Evolutionary conservation across 2,329 filamentous ascomycete species (phyloP), one percentile per base, ranked within the genome.

Genomic region (Sporothrix luriei): DNA sequence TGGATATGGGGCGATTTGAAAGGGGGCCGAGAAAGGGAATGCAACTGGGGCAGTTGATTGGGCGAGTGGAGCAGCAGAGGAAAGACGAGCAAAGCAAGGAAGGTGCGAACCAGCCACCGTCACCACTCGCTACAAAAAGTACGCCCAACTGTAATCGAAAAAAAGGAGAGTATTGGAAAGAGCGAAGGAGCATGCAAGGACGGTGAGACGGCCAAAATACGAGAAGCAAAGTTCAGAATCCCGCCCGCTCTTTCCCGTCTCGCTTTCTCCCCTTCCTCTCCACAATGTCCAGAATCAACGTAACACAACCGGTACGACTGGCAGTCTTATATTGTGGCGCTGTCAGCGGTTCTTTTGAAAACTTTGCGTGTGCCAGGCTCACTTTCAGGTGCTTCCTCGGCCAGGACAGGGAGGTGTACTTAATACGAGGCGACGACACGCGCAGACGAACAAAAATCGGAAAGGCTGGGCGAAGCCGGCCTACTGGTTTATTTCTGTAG

Each of bases 351-450:
- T n/a, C 61, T 64, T 49, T 26, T 21, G 61, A n/a, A 19, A 26
- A 6, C 49, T 62, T 40, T 61, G n/a, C 38, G 14, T 21, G 24
- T 43, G 13, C 14, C n/a, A 13, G n/a, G n/a, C n/a, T 38, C 61
- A 9, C 62, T 65, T 65, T 65, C 62, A 65, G 62, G 46, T 52
- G 46, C 62, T 65, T 65, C 62, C 62, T 51, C 62, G 62, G 62
- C 62, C 46, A 65, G 24, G 62, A n/a, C 61, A 29, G 61, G 43
- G 61, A 64, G 14, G 43, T 24, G 21, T 7, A 21, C 9, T 54
- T 7, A 21, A 21, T 54, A 26, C 38, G 19, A 46, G 57, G 40
- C 38, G 24, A 24, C 24, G 40, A 40, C 59, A 46, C 11, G 38
- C 40, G 40, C 14, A 49, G 61, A 64, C 61, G 61, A 64, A 64